These are phyloP conservation scores for Austroboletus eburneus DNA, from an alignment of 768 basidiomycete genomes.

Conservation along the genomic window DNA sequence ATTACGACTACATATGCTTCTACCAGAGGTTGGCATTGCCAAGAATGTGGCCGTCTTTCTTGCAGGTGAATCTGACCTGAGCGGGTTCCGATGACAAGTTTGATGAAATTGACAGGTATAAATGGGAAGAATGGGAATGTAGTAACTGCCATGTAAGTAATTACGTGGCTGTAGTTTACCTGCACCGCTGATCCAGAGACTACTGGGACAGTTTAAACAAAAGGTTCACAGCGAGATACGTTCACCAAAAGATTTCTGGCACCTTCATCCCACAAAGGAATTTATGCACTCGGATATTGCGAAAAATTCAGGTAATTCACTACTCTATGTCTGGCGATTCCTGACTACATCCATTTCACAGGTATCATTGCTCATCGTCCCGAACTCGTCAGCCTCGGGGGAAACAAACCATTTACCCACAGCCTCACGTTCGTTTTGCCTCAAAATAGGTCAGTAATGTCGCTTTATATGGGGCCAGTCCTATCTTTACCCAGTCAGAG, in stretches of 20 bases:
- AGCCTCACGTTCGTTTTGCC: slow-evolving; percentile 52
- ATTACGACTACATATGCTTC: slow-evolving; percentile 52
- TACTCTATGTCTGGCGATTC: background rate
- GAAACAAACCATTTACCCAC: slow-evolving; percentile 20
- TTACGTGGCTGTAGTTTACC: background rate
- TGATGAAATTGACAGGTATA: slow-evolving; percentile 42
- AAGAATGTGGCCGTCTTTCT: slow-evolving; percentile 64
- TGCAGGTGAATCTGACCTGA: slow-evolving; percentile 48
- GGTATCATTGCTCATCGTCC: slow-evolving; percentile 16
- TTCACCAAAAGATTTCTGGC: slow-evolving; percentile 37
- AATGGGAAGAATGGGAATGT: slow-evolving; percentile 77
- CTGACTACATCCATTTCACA: slow-evolving; percentile 3
- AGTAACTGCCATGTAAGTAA: slow-evolving; percentile 49
- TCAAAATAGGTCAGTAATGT: slow-evolving; percentile 35
- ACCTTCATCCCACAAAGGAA: slow-evolving; percentile 21
- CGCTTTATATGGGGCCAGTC: background rate
- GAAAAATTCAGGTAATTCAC: slow-evolving; percentile 27
- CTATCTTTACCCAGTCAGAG: slow-evolving; percentile 31
- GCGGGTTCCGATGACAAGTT: background rate
- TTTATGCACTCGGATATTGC: slow-evolving; percentile 28
- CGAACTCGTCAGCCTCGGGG: slow-evolving; percentile 19
- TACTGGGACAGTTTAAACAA: slow-evolving; percentile 12
- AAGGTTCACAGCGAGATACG: slow-evolving; percentile 20
- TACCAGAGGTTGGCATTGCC: slow-evolving; percentile 68
- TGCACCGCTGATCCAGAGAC: slow-evolving; percentile 1